These are phyloP conservation scores for Globisporangium rhizosaccharum DNA, from an alignment of 352 stramenopile genomes.

Conservation along the genomic window DNA sequence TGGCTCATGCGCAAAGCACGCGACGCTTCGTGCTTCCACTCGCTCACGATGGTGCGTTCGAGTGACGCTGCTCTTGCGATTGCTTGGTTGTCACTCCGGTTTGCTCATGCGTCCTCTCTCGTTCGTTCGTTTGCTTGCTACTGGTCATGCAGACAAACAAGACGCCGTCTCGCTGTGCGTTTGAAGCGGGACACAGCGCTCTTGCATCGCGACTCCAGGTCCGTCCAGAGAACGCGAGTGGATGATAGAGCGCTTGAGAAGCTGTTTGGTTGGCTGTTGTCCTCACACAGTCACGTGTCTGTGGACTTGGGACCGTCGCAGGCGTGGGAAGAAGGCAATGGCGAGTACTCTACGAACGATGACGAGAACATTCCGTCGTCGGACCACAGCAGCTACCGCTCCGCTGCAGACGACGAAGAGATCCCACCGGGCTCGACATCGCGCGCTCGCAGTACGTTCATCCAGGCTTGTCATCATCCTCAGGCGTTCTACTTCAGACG, in stretches of 20 bases:
- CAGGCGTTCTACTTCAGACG: too few species aligned
- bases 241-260: too few species aligned
- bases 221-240: background rate
- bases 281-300: background rate
- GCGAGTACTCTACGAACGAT: conserved; percentile 79
- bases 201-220: conserved; percentile 71
- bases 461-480: background rate
- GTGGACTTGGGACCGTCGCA: conserved; percentile 5
- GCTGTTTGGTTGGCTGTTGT: background rate
- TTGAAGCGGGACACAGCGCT: conserved; percentile 77
- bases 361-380: conserved; percentile 24
- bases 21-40: conserved; percentile 66
- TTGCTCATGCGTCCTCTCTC: background rate
- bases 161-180: conserved; percentile 80
- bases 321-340: conserved; percentile 85
- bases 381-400: conserved; percentile 14
- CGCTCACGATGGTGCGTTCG: conserved; percentile 52
- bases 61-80: background rate
- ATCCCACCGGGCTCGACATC: conserved; percentile 18
- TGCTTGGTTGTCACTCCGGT: background rate
- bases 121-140: background rate
- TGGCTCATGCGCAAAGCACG: conserved; percentile 71
- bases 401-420: conserved; percentile 41
- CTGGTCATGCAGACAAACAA: conserved; percentile 65
- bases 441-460: conserved; percentile 41